Conservation (phyloP, 257 asterid genomes). For the Nyctanthes arbortristis region DNA sequence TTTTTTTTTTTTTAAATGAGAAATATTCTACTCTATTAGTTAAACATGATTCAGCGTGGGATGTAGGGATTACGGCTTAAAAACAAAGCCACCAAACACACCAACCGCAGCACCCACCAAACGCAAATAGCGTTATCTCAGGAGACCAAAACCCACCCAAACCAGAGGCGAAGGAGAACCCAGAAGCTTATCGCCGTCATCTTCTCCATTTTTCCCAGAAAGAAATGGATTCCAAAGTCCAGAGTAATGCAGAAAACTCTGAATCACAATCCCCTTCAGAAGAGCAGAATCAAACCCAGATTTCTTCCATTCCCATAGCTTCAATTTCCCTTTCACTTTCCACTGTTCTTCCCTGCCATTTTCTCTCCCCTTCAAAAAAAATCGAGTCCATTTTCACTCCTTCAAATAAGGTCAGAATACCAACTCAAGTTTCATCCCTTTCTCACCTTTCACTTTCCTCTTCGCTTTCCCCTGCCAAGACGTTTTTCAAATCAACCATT, state of each 20-base stretch:
- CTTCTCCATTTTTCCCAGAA: neutral
- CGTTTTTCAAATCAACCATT: constrained; percentile 47
- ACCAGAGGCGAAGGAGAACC: neutral
- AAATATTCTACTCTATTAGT: too few relatives aligned
- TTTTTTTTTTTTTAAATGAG: too few relatives aligned
- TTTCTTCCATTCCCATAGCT: constrained; percentile 47
- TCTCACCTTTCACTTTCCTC: constrained; percentile 57
- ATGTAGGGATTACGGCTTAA: too few relatives aligned
- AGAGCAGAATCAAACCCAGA: constrained; percentile 30
- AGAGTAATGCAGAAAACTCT: neutral
- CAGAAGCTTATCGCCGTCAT: neutral
- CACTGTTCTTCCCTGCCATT: constrained; percentile 72
- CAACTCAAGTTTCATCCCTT: constrained; percentile 74
- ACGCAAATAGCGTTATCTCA: too few relatives aligned
- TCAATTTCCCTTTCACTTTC: constrained; percentile 81
- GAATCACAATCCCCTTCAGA: constrained; percentile 35
- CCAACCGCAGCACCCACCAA: neutral
- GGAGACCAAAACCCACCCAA: neutral
- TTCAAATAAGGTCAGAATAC: constrained; percentile 66
- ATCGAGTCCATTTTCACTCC: constrained; percentile 41
- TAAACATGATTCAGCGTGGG: too few relatives aligned
- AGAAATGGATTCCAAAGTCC: constrained; percentile 2
- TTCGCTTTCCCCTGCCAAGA: constrained; percentile 39
- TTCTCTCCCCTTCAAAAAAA: constrained; percentile 58
- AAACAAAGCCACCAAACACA: constrained; percentile 8